A percentile compares a stretch with the other conserved stretches of the same genome.
These are phyloP conservation scores for Cucumis hystrix DNA, from an alignment of 306 rosid species.

Conservation along the genomic window DNA sequence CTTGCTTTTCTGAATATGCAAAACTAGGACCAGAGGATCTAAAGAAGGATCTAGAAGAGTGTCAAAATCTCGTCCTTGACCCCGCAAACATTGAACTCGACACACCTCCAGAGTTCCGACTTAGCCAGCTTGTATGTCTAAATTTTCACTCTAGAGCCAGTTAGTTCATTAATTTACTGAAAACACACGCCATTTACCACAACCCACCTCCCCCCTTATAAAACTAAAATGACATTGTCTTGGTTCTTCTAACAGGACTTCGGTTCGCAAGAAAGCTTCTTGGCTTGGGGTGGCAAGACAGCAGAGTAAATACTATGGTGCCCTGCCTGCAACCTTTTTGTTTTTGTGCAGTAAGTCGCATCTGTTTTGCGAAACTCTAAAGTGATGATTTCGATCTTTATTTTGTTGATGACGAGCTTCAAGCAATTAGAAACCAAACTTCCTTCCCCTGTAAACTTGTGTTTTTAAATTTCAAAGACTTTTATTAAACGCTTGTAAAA, in stretches of 20 bases:
- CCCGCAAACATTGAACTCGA: slow-evolving; percentile 43
- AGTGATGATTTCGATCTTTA: background rate
- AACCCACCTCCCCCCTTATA: background rate
- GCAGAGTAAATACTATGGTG: background rate
- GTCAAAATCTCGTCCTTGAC: slow-evolving; percentile 49
- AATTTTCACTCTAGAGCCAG: background rate
- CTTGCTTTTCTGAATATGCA: slow-evolving; percentile 49
- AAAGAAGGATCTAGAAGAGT: slow-evolving; percentile 71
- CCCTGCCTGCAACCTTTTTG: background rate
- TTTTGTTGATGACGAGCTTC: background rate
- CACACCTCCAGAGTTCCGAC: slow-evolving; percentile 54
- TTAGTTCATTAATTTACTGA: background rate
- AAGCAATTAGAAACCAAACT: background rate
- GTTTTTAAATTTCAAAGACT: background rate
- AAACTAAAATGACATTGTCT: background rate
- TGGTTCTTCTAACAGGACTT: background rate
- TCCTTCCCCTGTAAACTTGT: background rate
- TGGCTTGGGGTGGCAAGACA: slow-evolving; percentile 5
- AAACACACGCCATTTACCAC: background rate
- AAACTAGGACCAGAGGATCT: slow-evolving; percentile 54
- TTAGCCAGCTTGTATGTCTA: slow-evolving; percentile 65
- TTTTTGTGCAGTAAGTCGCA: background rate
- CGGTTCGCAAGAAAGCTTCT: slow-evolving; percentile 7
- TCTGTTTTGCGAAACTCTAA: background rate
- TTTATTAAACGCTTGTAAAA: background rate